Conservation (phyloP, 768 basidiomycete genomes). For the Naganishia antarctica region DNA sequence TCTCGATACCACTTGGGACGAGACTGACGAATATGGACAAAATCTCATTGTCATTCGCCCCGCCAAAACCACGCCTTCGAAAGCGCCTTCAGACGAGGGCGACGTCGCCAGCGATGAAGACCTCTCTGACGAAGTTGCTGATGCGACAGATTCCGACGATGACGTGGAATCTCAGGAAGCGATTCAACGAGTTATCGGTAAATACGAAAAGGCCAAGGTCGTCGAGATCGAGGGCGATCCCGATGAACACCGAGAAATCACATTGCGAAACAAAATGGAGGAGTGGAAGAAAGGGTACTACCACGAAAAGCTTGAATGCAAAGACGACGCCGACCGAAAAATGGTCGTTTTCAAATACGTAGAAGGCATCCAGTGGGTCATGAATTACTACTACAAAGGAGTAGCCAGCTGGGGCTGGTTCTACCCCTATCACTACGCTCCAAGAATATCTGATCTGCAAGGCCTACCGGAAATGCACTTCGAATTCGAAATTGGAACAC, state of each 20-base stretch:
- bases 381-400: constrained; percentile 97
- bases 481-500: constrained; percentile 75
- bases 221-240: constrained; percentile 61
- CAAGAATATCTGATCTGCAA: constrained; percentile 73
- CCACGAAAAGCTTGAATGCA: constrained; percentile 80
- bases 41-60: constrained; percentile 45
- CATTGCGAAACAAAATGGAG: constrained; percentile 74
- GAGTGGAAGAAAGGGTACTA: constrained; percentile 92
- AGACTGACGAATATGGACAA: constrained; percentile 67
- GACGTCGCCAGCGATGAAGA: constrained; percentile 46
- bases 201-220: constrained; percentile 81
- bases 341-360: constrained; percentile 74
- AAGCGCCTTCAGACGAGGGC: constrained; percentile 36
- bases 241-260: constrained; percentile 70
- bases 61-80: constrained; percentile 38
- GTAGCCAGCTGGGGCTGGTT: constrained; percentile 99
- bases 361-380: constrained; percentile 96
- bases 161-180: constrained; percentile 69
- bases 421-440: constrained; percentile 96
- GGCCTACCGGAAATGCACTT: constrained; percentile 74
- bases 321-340: constrained; percentile 64
- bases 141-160: constrained; percentile 50
- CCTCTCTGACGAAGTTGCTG: constrained; percentile 19
- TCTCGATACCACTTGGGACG: constrained; percentile 82
- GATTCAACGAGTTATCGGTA: constrained; percentile 72